Evolutionary conservation across 176 grass and related monocot genomes (phyloP).

Genomic region (Carex scoparia): DNA sequence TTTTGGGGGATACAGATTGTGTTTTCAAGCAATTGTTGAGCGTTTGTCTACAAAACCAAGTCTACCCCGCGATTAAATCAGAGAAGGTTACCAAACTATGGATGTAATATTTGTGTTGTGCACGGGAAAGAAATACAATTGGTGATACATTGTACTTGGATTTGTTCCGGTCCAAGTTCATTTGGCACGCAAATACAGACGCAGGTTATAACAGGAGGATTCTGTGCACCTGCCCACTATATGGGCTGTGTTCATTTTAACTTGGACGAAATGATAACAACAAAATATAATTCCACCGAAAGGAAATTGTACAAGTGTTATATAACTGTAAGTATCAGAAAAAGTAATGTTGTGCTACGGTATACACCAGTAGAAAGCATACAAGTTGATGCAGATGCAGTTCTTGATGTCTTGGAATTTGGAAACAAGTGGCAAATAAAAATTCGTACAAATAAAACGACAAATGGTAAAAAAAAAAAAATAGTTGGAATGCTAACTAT

Average conservation of each 20-base stretch:
- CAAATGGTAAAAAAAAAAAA: neutral
- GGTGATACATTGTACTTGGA: slow-evolving; percentile 15
- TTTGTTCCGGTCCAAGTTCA: slow-evolving; percentile 10
- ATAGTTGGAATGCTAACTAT: too few relatives aligned
- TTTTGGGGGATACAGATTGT: neutral
- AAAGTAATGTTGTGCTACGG: neutral
- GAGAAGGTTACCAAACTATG: neutral
- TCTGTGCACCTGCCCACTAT: neutral
- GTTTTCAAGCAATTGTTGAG: neutral
- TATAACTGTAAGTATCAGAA: neutral
- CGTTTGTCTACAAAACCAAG: neutral
- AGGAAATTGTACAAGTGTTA: neutral
- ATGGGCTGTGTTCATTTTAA: neutral
- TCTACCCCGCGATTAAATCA: neutral
- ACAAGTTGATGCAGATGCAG: neutral
- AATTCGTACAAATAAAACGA: neutral
- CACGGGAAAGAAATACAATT: neutral
- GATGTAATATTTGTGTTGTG: neutral
- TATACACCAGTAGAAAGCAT: neutral
- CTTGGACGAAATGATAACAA: neutral
- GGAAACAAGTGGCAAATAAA: neutral
- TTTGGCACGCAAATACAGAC: neutral
- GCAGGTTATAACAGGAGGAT: neutral
- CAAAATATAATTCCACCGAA: neutral
- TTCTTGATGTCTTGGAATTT: neutral